Evolutionary conservation across 2,329 filamentous ascomycete species (phyloP).

Genomic region (Penicillium capsulatum): DNA sequence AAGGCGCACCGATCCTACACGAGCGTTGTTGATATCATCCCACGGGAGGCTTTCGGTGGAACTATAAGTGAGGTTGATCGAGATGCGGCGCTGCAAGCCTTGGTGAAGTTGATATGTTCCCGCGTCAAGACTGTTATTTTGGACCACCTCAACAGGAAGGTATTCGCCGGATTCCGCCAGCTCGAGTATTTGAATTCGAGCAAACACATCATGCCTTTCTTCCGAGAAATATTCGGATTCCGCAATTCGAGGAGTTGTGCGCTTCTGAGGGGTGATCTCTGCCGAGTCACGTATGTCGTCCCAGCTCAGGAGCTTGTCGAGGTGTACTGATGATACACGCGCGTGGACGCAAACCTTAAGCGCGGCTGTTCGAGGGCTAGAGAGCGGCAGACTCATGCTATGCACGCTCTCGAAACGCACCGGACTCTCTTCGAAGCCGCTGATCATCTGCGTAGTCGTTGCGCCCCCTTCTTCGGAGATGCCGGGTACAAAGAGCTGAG

Average conservation of each 20-base stretch:
- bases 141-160: constrained; percentile 84
- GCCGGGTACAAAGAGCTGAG: constrained; percentile 91
- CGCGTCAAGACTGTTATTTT: constrained; percentile 75
- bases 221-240: constrained; percentile 92
- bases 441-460: constrained; percentile 92
- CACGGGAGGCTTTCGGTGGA: constrained; percentile 84
- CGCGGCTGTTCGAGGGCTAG: constrained; percentile 67
- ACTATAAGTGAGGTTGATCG: constrained; percentile 84
- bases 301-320: constrained; percentile 97
- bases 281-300: constrained; percentile 88
- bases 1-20: constrained; percentile 75
- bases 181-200: constrained; percentile 82
- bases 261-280: constrained; percentile 53
- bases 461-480: constrained; percentile 85
- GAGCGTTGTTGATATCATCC: constrained; percentile 73
- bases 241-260: constrained; percentile 65
- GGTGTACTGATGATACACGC: constrained; percentile 83
- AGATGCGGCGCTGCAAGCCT: constrained; percentile 81
- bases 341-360: constrained; percentile 89
- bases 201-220: constrained; percentile 89
- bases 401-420: constrained; percentile 96
- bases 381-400: constrained; percentile 89
- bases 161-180: constrained; percentile 89
- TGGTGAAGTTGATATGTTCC: constrained; percentile 95
- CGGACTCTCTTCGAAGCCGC: constrained; percentile 85